These are phyloP conservation scores for Boletus rubroflammeus DNA, from an alignment of 768 basidiomycete species.

Conservation along the genomic window DNA sequence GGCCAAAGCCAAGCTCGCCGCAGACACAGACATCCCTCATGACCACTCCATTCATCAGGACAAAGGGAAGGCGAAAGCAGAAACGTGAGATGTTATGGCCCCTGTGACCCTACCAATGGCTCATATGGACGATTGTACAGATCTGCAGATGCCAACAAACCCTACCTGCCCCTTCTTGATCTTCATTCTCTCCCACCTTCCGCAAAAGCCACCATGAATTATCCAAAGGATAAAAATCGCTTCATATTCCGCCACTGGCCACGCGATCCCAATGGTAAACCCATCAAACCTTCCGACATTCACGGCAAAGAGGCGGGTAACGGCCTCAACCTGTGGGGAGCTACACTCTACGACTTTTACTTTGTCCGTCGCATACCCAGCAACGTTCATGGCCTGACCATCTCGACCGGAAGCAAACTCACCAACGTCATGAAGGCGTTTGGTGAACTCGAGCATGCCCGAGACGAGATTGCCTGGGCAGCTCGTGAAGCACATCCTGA, in stretches of 20 bases:
- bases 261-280: constrained; percentile 24
- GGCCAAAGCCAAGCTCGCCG: constrained; percentile 23
- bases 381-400: not conserved
- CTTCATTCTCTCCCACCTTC: constrained; percentile 3
- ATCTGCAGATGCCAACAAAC: not conserved
- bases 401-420: constrained; percentile 24
- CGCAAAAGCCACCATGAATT: not conserved
- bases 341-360: constrained; percentile 31
- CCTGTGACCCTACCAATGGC: not conserved
- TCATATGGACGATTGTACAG: not conserved
- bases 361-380: constrained; percentile 8
- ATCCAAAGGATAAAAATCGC: constrained; percentile 1
- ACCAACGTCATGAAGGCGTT: constrained; percentile 11
- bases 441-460: constrained; percentile 19
- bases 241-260: constrained; percentile 26
- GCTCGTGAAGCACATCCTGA: constrained; percentile 17
- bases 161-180: not conserved
- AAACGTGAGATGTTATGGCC: not conserved
- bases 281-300: constrained; percentile 3
- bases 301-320: constrained; percentile 23
- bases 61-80: constrained; percentile 2
- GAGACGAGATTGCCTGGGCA: constrained; percentile 18
- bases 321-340: constrained; percentile 24
- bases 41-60: not conserved
- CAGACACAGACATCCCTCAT: constrained; percentile 17